Conservation (phyloP, 2,329 filamentous ascomycete species). For the Cladosporium halotolerans region DNA sequence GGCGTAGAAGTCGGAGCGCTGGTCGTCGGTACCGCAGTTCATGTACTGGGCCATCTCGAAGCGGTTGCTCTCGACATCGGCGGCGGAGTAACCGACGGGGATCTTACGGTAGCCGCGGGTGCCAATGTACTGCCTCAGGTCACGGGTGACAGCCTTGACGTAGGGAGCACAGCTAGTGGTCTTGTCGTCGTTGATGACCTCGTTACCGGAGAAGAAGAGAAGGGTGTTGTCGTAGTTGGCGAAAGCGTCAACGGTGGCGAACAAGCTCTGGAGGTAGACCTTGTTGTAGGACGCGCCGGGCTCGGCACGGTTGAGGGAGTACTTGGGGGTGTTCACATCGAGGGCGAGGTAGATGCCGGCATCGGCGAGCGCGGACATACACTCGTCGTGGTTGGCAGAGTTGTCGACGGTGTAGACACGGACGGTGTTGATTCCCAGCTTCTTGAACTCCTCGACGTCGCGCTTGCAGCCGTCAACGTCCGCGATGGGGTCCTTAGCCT, state of each 20-base stretch:
- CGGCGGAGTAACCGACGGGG: constrained; percentile 75
- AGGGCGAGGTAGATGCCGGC: constrained; percentile 89
- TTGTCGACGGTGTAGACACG: constrained; percentile 94
- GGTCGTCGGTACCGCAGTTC: constrained; percentile 82
- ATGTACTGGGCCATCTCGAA: constrained; percentile 84
- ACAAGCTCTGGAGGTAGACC: constrained; percentile 76
- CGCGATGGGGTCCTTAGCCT: constrained; percentile 67
- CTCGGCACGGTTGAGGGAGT: constrained; percentile 74
- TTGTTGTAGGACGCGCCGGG: constrained; percentile 79
- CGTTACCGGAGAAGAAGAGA: constrained; percentile 75
- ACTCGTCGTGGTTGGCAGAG: constrained; percentile 69
- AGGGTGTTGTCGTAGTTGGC: constrained; percentile 78
- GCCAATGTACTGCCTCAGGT: constrained; percentile 75
- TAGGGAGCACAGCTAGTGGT: constrained; percentile 64
- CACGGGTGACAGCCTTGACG: constrained; percentile 64
- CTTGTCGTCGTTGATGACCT: constrained; percentile 58
- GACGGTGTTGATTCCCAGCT: constrained; percentile 82
- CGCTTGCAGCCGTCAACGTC: constrained; percentile 65
- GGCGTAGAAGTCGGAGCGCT: constrained; percentile 81
- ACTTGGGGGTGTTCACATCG: constrained; percentile 84
- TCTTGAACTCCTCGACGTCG: constrained; percentile 74
- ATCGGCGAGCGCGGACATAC: constrained; percentile 73
- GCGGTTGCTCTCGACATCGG: constrained; percentile 79
- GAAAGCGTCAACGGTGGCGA: constrained; percentile 82
- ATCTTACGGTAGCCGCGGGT: constrained; percentile 62